phyloP scores from a whole-genome alignment of 371 early-diverging fungal species.

The Blakeslea trispora region DNA sequence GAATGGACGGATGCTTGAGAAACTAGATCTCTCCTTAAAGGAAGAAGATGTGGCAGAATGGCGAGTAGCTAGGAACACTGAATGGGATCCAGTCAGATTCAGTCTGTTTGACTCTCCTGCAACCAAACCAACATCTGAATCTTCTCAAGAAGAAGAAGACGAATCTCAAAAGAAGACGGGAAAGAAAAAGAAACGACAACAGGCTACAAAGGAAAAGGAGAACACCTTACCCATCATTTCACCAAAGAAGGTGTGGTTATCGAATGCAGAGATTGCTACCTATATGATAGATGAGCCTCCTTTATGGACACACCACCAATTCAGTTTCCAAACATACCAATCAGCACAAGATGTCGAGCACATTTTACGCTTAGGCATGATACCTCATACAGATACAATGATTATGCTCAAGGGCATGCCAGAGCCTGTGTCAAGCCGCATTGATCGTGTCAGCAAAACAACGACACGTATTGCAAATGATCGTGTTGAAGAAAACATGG shows the following conservation, averaged over 20 bases:
- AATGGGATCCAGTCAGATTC: constrained; percentile 51
- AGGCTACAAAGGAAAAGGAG: constrained; percentile 8
- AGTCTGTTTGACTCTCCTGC: constrained; percentile 12
- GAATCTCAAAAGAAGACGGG: not conserved
- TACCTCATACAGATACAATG: constrained; percentile 45
- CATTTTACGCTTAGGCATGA: constrained; percentile 31
- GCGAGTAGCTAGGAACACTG: constrained; percentile 50
- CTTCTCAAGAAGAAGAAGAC: not conserved
- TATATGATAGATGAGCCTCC: constrained; percentile 49
- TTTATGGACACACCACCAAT: constrained; percentile 57
- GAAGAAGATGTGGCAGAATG: constrained; percentile 67
- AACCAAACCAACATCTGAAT: no score
- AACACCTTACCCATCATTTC: no score
- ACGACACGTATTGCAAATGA: constrained; percentile 32
- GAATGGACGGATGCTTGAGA: constrained; percentile 53
- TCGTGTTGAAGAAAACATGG: constrained; percentile 41
- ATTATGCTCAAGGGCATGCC: constrained; percentile 50
- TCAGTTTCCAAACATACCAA: constrained; percentile 54
- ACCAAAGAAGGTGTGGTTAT: constrained; percentile 42
- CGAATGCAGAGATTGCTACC: constrained; percentile 60
- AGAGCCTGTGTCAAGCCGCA: constrained; percentile 49
- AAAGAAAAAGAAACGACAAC: constrained; percentile 2
- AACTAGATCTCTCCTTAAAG: constrained; percentile 50
- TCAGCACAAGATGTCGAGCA: constrained; percentile 18
- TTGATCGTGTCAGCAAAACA: constrained; percentile 47